Evolutionary conservation across 2,329 filamentous ascomycete species (phyloP).

Genomic region (Fusarium torulosum): DNA sequence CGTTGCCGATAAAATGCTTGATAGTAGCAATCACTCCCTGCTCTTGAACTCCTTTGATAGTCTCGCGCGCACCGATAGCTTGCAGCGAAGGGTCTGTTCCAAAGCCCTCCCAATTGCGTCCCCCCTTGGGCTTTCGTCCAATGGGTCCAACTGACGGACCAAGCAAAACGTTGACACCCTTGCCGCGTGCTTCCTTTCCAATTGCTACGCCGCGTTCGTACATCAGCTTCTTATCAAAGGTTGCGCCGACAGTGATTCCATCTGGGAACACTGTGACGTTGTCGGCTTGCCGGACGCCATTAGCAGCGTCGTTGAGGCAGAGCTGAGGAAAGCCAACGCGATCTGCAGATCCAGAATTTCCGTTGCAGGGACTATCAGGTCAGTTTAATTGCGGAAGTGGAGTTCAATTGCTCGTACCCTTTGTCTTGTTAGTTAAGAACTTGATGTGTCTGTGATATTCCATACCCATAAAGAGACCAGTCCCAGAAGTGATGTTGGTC

Average conservation of each 20-base stretch:
- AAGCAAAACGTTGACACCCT: constrained; percentile 78
- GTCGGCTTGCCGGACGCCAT: constrained; percentile 79
- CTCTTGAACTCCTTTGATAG: constrained; percentile 77
- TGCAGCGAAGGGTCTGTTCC: constrained; percentile 79
- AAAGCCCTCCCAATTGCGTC: constrained; percentile 82
- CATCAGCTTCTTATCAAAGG: constrained; percentile 79
- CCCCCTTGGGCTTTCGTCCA: constrained; percentile 78
- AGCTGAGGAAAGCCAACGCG: constrained; percentile 79
- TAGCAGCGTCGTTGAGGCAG: constrained; percentile 77
- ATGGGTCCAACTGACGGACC: constrained; percentile 79
- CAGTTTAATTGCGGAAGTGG: neutral
- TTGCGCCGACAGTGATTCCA: constrained; percentile 81
- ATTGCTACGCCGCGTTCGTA: constrained; percentile 75
- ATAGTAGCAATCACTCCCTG: constrained; percentile 69
- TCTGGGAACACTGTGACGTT: constrained; percentile 82
- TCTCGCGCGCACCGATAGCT: constrained; percentile 80
- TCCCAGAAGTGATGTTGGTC: constrained; percentile 80
- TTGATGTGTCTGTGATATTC: neutral
- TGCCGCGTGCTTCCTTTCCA: constrained; percentile 78
- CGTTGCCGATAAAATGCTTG: constrained; percentile 68
- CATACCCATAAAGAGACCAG: constrained; percentile 76
- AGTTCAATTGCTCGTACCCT: constrained; percentile 17
- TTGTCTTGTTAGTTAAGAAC: constrained; percentile 1
- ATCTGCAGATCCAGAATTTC: constrained; percentile 78
- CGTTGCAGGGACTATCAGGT: constrained; percentile 72